Evolutionary conservation across 768 basidiomycete genomes (phyloP).

Genomic region (Boletus tylopilopsis): DNA sequence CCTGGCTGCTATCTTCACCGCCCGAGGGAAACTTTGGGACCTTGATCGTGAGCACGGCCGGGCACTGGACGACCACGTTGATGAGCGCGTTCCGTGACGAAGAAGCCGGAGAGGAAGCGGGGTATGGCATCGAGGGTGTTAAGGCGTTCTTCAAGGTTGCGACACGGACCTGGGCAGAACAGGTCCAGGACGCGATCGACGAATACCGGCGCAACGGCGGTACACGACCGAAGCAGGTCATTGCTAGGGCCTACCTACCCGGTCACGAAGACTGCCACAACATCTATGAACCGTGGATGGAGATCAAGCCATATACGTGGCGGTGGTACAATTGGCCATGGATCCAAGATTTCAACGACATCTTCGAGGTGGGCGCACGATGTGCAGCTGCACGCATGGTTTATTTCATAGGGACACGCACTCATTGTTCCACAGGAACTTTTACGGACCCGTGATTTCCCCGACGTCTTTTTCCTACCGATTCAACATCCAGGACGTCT

Average conservation of each 20-base stretch:
- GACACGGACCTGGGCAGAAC: slow-evolving; percentile 50
- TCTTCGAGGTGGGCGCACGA: slow-evolving; percentile 49
- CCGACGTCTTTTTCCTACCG: slow-evolving; percentile 53
- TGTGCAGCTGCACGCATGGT: not conserved
- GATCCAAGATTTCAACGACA: slow-evolving; percentile 53
- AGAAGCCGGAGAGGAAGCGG: slow-evolving; percentile 28
- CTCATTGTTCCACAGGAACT: too few species aligned
- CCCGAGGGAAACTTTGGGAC: slow-evolving; percentile 56
- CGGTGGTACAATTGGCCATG: slow-evolving; percentile 65
- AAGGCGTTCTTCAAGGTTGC: slow-evolving; percentile 56
- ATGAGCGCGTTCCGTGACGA: slow-evolving; percentile 42
- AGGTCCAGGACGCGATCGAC: slow-evolving; percentile 45
- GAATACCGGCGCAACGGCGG: slow-evolving; percentile 30
- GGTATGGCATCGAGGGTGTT: slow-evolving; percentile 51
- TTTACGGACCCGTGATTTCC: slow-evolving; percentile 39
- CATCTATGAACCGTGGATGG: slow-evolving; percentile 42
- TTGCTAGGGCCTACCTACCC: slow-evolving; percentile 58
- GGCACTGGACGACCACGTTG: slow-evolving; percentile 64
- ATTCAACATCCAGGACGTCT: slow-evolving; percentile 61
- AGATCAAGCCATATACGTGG: slow-evolving; percentile 41
- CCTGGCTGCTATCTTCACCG: slow-evolving; percentile 40
- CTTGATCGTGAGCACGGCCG: slow-evolving; percentile 59
- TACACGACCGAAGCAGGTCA: slow-evolving; percentile 38
- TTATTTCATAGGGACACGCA: not conserved
- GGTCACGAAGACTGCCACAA: slow-evolving; percentile 65